Base-by-base conservation (phyloP, 2,329 filamentous ascomycete genomes). In the Aspergillus fischeri region DNA sequence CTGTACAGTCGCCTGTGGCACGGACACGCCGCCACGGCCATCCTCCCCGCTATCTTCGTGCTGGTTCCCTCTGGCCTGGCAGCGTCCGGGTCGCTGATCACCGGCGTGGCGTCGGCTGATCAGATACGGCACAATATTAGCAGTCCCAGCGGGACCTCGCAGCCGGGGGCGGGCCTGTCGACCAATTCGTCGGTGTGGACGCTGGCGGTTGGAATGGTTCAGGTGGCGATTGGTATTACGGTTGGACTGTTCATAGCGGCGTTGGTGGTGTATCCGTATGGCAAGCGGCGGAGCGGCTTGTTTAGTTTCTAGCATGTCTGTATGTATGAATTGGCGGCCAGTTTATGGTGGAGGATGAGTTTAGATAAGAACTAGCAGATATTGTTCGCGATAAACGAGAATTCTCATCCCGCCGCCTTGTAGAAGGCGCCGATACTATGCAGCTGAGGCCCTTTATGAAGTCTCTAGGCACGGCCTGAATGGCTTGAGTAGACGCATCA, bases 1-100 rank as follows among this genome's bases (percentile, higher is more conserved):
- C 69, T 91, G 2, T 93, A 94, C 75, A 88, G 87, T 14, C 83
- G 90, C 2, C 65, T 81, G 38, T 73, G 88, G 11, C 91, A 92
- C 70, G 89, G 89, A 1, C 83, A 96, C 2, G 92, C 92, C 0
- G 91, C 91, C 0, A 90, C 91, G 0, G 88, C 90, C 1, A 90
- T 96, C 80, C 77, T 96, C 9, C 92, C 92, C 0, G 92, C 89
- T 4, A 95, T 96, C 61, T 95, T 95, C 61, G 83, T 86, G 2
- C 82, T 86, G 58, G 84, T 87, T 0, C 84, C 84, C 0, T 82
- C 79, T 2, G 84, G 84, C 1, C 73, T 87, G 2, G 81, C 83
- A 2, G 82, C 84, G 0, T 78, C 77, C 53, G 84, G 84, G 1
- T 80, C 77, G 4, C 68, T 87, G 20, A 78, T 87, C 1, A 76